phyloP scores from a whole-genome alignment of 352 stramenopile species.

The Phytopythium helicoides region DNA sequence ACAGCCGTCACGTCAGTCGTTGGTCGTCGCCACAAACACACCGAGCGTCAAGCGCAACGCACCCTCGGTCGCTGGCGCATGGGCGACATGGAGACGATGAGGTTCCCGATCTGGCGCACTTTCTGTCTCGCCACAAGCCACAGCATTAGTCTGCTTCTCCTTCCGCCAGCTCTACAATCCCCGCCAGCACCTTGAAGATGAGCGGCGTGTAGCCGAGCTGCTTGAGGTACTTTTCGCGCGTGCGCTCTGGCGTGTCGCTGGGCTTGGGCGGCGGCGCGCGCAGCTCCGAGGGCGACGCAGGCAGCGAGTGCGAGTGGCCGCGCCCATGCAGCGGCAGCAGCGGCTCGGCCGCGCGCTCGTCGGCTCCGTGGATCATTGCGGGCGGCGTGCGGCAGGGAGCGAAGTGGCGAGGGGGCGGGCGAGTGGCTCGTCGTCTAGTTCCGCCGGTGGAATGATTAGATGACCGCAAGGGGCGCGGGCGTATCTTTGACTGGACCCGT shows the following conservation, averaged over 20 bases:
- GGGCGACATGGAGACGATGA: slow-evolving; percentile 71
- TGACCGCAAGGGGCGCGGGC: no score
- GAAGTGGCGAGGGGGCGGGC: no score
- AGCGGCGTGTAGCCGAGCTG: slow-evolving; percentile 78
- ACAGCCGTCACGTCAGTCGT: no score
- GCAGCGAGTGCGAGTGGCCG: slow-evolving; percentile 18
- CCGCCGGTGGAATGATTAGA: no score
- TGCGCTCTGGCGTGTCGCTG: slow-evolving; percentile 27
- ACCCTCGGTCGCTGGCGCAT: slow-evolving; percentile 41
- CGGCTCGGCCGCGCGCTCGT: slow-evolving; percentile 36
- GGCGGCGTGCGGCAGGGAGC: no score
- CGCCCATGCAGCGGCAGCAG: slow-evolving; percentile 46
- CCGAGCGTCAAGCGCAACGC: not conserved
- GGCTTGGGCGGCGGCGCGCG: slow-evolving; percentile 15
- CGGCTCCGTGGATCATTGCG: slow-evolving; percentile 19
- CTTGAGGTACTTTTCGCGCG: slow-evolving; percentile 71
- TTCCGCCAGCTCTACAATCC: no score
- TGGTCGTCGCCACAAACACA: not conserved
- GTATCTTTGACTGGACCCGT: no score
- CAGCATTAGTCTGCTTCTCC: not conserved
- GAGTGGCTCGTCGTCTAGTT: no score
- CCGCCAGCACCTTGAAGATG: slow-evolving; percentile 58
- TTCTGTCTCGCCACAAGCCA: slow-evolving; percentile 38
- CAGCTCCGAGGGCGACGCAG: slow-evolving; percentile 12
- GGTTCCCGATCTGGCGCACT: slow-evolving; percentile 67